Percentiles rank a stretch among this genome's conserved stretches.
Conservation (phyloP, 2,329 filamentous ascomycete genomes). For the Ceratocystis lukuohia region DNA sequence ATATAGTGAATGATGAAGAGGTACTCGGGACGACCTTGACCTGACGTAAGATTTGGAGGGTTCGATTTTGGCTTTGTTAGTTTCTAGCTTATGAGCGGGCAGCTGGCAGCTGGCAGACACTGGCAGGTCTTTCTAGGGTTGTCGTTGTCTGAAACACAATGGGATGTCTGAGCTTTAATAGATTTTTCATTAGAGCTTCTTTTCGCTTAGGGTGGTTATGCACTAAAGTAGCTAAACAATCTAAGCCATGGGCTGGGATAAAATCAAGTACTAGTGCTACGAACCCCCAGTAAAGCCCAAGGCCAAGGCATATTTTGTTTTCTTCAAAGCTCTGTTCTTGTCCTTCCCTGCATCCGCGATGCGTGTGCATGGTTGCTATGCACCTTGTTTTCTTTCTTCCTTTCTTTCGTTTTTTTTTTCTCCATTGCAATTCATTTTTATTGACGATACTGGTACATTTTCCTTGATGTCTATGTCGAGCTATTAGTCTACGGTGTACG, state of each 20-base stretch:
- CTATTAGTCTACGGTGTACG: background rate
- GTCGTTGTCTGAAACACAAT: background rate
- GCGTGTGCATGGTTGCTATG: background rate
- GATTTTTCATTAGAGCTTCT: background rate
- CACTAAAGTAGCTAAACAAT: background rate
- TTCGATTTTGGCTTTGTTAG: too few relatives aligned
- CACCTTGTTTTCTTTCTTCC: background rate
- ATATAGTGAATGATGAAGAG: too few relatives aligned
- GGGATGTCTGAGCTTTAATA: background rate
- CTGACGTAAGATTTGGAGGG: background rate
- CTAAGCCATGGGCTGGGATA: background rate
- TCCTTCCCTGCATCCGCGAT: background rate
- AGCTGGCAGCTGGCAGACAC: background rate
- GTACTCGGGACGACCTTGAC: background rate
- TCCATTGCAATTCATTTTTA: background rate
- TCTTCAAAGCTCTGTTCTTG: background rate
- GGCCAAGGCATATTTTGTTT: background rate
- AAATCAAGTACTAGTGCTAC: background rate
- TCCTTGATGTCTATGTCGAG: too few relatives aligned
- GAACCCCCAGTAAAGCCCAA: background rate
- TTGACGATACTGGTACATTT: background rate
- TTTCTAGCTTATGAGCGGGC: background rate
- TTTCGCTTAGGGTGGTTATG: background rate
- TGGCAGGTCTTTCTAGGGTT: background rate
- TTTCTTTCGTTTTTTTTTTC: background rate